Conservation (phyloP, 1,284 basidiomycete genomes). For the Termitomyces sp. region DNA sequence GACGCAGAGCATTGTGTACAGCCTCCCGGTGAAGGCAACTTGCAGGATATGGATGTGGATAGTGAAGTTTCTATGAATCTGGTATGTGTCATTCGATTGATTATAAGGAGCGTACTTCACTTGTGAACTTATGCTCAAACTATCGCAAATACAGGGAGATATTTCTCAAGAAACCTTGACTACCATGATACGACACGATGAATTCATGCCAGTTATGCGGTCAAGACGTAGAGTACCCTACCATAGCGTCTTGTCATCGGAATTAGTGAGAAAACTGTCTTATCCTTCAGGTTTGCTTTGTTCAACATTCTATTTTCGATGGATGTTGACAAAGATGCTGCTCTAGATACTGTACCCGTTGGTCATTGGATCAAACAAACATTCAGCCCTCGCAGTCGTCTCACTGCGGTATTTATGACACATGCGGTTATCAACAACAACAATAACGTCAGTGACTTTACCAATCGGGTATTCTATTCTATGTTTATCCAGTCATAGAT, state of each 20-base stretch:
- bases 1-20: neutral
- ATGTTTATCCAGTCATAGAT: conserved; percentile 30
- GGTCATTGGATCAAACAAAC: conserved; percentile 53
- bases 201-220: conserved; percentile 47
- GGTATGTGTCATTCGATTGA: conserved; percentile 15
- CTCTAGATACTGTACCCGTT: conserved; percentile 49
- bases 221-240: conserved; percentile 50
- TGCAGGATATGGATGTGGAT: neutral
- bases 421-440: conserved; percentile 67
- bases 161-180: conserved; percentile 65
- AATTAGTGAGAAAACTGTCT: conserved; percentile 38
- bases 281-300: conserved; percentile 43
- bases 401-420: conserved; percentile 63
- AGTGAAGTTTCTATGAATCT: conserved; percentile 11
- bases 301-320: neutral
- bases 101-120: neutral
- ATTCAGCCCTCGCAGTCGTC: conserved; percentile 48
- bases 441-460: conserved; percentile 36
- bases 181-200: conserved; percentile 65
- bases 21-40: neutral
- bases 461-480: neutral
- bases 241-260: conserved; percentile 28
- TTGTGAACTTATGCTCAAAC: neutral
- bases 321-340: neutral
- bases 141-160: conserved; percentile 36